Evolutionary conservation across 441 rosid genomes (phyloP).

Genomic region (Dalechampia spathulata): DNA sequence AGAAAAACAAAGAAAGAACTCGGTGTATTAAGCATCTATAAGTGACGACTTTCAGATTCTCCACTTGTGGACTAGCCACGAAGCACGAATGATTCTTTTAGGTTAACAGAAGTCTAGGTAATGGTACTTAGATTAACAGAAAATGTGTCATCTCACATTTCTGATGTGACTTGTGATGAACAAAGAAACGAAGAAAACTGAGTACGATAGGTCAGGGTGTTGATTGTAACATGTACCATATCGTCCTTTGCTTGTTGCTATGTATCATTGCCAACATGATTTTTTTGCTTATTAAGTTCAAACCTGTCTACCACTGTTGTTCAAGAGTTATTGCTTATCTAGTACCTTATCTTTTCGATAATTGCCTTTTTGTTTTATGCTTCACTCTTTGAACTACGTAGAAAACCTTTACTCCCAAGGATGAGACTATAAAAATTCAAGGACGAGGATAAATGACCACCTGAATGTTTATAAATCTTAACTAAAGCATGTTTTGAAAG

Average conservation of each 20-base stretch:
- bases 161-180: not conserved
- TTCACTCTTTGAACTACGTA: not conserved
- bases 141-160: no score
- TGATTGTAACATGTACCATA: constrained; percentile 4
- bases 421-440: not conserved
- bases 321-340: not conserved
- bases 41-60: no score
- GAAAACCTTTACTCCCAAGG: not conserved
- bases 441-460: not conserved
- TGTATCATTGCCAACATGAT: constrained; percentile 10
- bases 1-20: no score
- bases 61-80: no score
- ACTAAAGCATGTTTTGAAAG: not conserved
- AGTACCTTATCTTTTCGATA: not conserved
- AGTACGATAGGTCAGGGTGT: constrained; percentile 15
- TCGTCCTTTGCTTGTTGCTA: constrained; percentile 12
- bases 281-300: constrained; percentile 14
- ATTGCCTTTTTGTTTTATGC: not conserved
- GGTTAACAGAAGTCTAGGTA: no score
- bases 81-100: no score
- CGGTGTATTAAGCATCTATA: no score
- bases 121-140: no score
- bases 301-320: constrained; percentile 11
- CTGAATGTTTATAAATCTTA: not conserved
- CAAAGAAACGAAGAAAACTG: not conserved